phyloP scores from a whole-genome alignment of 305 asterid species.

The Plantago rigida region DNA sequence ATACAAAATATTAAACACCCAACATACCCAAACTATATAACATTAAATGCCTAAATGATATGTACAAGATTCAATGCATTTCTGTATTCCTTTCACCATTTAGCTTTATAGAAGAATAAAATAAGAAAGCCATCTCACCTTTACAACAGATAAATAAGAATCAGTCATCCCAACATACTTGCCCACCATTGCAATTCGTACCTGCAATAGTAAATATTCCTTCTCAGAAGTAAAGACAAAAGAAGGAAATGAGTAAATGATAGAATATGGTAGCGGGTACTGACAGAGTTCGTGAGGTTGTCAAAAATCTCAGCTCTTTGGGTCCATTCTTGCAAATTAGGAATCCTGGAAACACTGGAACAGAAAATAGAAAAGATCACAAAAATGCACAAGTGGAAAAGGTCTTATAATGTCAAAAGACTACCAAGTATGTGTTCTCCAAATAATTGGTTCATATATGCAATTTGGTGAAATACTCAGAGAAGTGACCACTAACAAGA shows the following conservation, averaged over 20 bases:
- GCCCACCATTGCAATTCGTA: constrained; percentile 89
- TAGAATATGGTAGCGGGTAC: constrained; percentile 29
- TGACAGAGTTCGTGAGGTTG: constrained; percentile 70
- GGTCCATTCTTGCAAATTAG: constrained; percentile 83
- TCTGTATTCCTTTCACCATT: neutral
- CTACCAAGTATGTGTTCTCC: constrained; percentile 8
- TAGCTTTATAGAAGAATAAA: neutral
- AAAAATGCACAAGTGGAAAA: constrained; percentile 6
- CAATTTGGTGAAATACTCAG: neutral
- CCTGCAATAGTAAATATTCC: constrained; percentile 40
- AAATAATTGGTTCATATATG: neutral
- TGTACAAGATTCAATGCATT: too few relatives aligned
- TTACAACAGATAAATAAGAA: constrained; percentile 86
- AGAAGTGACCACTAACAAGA: neutral
- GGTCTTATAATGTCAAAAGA: constrained; percentile 15
- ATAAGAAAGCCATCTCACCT: constrained; percentile 39
- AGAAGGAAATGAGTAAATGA: constrained; percentile 9
- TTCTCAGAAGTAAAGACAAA: constrained; percentile 17
- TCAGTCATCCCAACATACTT: constrained; percentile 90
- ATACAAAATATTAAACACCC: too few relatives aligned
- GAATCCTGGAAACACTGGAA: constrained; percentile 61
- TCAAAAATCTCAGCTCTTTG: constrained; percentile 78
- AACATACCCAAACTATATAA: too few relatives aligned
- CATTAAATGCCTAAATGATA: too few relatives aligned
- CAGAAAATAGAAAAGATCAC: constrained; percentile 20